Evolutionary conservation across 2,329 filamentous ascomycete species (phyloP).

Genomic region (Pseudodiploospora longispora): DNA sequence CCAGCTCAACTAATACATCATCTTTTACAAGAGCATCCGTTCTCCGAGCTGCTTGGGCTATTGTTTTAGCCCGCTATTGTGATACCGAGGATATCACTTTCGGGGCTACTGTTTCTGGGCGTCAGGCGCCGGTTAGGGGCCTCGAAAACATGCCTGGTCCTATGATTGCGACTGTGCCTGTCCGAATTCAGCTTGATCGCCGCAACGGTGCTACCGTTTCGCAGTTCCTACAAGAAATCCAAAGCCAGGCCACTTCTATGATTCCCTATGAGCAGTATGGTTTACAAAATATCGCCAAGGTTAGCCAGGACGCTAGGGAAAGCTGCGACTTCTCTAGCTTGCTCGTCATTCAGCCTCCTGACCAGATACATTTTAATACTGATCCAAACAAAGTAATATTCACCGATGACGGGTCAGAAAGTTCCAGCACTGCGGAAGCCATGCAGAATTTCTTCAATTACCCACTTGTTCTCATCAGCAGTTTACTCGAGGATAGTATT

Average conservation of each 20-base stretch:
- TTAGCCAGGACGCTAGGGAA: neutral
- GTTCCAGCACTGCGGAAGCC: neutral
- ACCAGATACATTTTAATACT: too few relatives aligned
- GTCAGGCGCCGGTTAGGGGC: slow-evolving; percentile 14
- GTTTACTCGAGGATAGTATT: neutral
- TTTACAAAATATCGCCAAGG: slow-evolving; percentile 17
- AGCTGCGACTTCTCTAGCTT: slow-evolving; percentile 12
- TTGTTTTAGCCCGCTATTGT: slow-evolving; percentile 29
- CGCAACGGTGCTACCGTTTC: neutral
- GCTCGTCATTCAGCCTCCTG: slow-evolving; percentile 16
- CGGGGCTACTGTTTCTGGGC: slow-evolving; percentile 15
- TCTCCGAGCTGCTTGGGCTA: slow-evolving; percentile 16
- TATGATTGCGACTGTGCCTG: slow-evolving; percentile 18
- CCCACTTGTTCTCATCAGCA: neutral
- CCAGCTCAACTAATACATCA: neutral
- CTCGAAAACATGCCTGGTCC: slow-evolving; percentile 17
- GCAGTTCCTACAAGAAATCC: slow-evolving; percentile 7
- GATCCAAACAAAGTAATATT: too few relatives aligned
- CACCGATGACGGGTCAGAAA: too few relatives aligned
- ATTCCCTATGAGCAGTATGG: slow-evolving; percentile 16
- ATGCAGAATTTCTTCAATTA: neutral
- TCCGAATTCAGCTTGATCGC: slow-evolving; percentile 19
- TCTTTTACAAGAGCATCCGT: slow-evolving; percentile 7
- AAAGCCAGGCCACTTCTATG: slow-evolving; percentile 13
- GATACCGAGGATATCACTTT: slow-evolving; percentile 21